Evolutionary conservation across 306 rosid species (phyloP).

Genomic region (Trifolium repens): DNA sequence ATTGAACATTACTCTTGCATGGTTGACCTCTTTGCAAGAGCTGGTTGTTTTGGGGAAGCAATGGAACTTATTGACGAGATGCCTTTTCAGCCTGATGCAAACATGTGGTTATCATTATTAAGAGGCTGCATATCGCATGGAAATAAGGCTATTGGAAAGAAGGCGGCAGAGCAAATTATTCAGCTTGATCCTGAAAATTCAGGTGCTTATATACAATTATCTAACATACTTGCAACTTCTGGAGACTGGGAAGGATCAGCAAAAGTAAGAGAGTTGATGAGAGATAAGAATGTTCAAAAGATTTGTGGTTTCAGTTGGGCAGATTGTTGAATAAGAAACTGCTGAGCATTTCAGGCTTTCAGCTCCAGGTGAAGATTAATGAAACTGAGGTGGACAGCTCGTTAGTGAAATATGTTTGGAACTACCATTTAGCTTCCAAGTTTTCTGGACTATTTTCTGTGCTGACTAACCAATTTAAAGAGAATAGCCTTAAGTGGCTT

Average conservation of each 20-base stretch:
- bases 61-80: conserved; percentile 57
- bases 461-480: conserved; percentile 1
- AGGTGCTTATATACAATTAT: conserved; percentile 72
- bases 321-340: conserved; percentile 49
- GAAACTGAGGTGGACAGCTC: conserved; percentile 20
- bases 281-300: conserved; percentile 54
- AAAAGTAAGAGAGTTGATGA: conserved; percentile 62
- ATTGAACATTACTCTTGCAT: conserved; percentile 75
- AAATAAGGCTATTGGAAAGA: conserved; percentile 59
- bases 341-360: background rate
- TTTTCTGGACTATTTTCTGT: conserved; percentile 8
- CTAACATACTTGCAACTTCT: conserved; percentile 65
- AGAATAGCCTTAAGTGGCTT: conserved; percentile 1
- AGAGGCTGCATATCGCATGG: conserved; percentile 73
- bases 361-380: conserved; percentile 13
- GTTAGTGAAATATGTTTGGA: conserved; percentile 11
- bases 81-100: conserved; percentile 69
- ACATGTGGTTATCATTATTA: conserved; percentile 73
- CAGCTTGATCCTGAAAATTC: conserved; percentile 67
- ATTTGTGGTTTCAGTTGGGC: conserved; percentile 76
- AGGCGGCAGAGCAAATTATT: conserved; percentile 61
- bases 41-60: conserved; percentile 71
- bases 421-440: conserved; percentile 2
- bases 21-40: conserved; percentile 73
- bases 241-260: conserved; percentile 87